Evolutionary conservation across 495 filamentous ascomycete species (phyloP).

Genomic region (Penicillium antarcticum): DNA sequence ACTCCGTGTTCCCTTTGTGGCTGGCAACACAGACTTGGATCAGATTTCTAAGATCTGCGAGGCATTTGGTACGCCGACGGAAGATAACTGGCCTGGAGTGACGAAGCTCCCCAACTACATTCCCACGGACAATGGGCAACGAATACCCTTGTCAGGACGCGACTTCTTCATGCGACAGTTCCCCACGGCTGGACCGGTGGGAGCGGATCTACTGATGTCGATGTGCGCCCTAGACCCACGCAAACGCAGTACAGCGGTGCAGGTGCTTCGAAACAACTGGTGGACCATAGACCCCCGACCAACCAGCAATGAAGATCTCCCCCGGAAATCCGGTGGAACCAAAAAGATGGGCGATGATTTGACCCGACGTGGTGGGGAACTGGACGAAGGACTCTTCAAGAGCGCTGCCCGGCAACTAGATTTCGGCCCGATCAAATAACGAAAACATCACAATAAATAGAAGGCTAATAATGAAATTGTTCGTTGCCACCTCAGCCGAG

Average conservation of each 20-base stretch:
- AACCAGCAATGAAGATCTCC: slow-evolving; percentile 78
- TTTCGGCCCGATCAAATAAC: slow-evolving; percentile 60
- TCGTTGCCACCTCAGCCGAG: neutral
- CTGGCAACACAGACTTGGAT: slow-evolving; percentile 76
- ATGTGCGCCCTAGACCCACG: slow-evolving; percentile 85
- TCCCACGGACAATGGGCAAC: slow-evolving; percentile 46
- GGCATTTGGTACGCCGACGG: slow-evolving; percentile 84
- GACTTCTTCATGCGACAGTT: slow-evolving; percentile 72
- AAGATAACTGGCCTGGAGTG: slow-evolving; percentile 95
- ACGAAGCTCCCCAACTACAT: slow-evolving; percentile 75
- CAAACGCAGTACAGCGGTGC: slow-evolving; percentile 69
- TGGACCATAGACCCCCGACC: slow-evolving; percentile 82
- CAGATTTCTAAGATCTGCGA: slow-evolving; percentile 78
- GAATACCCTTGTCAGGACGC: slow-evolving; percentile 59
- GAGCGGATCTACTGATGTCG: slow-evolving; percentile 80
- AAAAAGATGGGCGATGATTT: slow-evolving; percentile 83
- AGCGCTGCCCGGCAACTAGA: slow-evolving; percentile 87
- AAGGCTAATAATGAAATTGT: neutral
- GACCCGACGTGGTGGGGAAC: slow-evolving; percentile 71
- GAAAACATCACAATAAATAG: neutral
- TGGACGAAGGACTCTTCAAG: slow-evolving; percentile 60
- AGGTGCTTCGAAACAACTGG: slow-evolving; percentile 80
- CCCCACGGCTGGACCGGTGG: slow-evolving; percentile 70
- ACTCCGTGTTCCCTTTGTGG: slow-evolving; percentile 73
- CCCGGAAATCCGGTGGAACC: slow-evolving; percentile 61